Evolutionary conservation across 1,139 yeast genomes (phyloP).

Genomic region (Pichia sp.): DNA sequence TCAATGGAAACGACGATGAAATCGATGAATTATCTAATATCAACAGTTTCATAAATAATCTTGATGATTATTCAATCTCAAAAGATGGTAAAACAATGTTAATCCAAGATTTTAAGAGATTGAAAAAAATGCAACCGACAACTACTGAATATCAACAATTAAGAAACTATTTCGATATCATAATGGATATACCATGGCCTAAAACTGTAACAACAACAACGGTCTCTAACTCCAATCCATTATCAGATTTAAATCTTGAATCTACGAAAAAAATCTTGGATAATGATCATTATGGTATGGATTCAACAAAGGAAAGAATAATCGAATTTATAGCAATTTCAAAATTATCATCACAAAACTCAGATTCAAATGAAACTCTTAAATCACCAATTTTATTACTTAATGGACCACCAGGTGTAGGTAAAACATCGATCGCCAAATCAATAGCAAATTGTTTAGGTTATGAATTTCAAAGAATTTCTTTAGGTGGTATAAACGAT

Average conservation of each 20-base stretch:
- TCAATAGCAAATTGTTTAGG: constrained; percentile 78
- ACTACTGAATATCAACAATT: constrained; percentile 72
- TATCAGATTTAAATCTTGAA: constrained; percentile 39
- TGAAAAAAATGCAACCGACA: constrained; percentile 55
- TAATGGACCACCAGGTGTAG: constrained; percentile 95
- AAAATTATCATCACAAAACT: constrained; percentile 39
- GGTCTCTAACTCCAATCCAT: background rate
- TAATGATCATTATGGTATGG: constrained; percentile 78
- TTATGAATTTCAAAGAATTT: constrained; percentile 73
- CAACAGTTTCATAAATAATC: constrained; percentile 38
- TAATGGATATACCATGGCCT: constrained; percentile 64
- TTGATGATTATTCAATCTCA: constrained; percentile 31
- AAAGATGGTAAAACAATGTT: constrained; percentile 53
- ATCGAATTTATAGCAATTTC: constrained; percentile 76
- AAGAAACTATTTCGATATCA: constrained; percentile 62
- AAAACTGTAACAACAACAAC: constrained; percentile 11
- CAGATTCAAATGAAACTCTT: background rate
- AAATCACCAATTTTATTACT: constrained; percentile 68
- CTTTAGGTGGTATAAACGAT: constrained; percentile 84
- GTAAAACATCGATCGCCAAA: constrained; percentile 84
- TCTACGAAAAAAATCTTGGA: constrained; percentile 58
- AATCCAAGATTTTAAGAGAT: constrained; percentile 55
- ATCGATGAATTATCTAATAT: constrained; percentile 40
- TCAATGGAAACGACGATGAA: constrained; percentile 34
- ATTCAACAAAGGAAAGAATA: constrained; percentile 72